Base-by-base conservation (phyloP, 495 filamentous ascomycete genomes). In the Penicillium flavigenum region DNA sequence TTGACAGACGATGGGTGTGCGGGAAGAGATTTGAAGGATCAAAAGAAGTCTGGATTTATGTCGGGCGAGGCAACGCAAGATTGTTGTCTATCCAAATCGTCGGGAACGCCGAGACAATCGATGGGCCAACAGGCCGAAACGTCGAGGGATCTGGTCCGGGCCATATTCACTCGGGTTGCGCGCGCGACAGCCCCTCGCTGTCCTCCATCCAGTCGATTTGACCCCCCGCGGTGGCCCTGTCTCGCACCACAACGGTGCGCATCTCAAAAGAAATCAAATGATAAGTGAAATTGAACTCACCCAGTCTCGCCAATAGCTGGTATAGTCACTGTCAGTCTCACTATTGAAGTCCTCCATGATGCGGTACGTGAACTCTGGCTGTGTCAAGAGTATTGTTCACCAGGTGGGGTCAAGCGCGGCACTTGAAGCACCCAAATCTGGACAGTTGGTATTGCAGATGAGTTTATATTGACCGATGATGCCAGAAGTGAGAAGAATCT, bases 261-360 rank as follows among this genome's bases (percentile, higher is more conserved):
- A 38, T 38, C 36, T 39, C 36, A 17, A 17, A 16, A 5, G 36
- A 9, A 39, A 39, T 8, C 36, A 39, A 36, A 45, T 39, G 16
- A 60, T 26, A 57, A 38, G 53, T 39, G 54, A 45, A 57, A 51
- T 55, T 27, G 38, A 87, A 87, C 90, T 73, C 79, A 96, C 93
- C 94, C 94, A 98, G 76, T 98, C 94, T 73, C 94, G 81, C 94
- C 94, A 98, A 77, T 98, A 98, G 75, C 91, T 96, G 32, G 94
- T 96, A 72, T 98, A 98, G 71, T 98, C 95, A 75, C 92, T 96
- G 70, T 98, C 94, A 14, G 95, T 95, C 71, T 98, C 94, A 65
- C 92, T 96, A 59, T 88, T 92, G 72, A 92, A 98, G 72, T 97
- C 94, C 69, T 98, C 94, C 94, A 98, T 88, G 51, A 66, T 74